Base-by-base conservation (phyloP, 768 basidiomycete species). In the Collybia nuda region DNA sequence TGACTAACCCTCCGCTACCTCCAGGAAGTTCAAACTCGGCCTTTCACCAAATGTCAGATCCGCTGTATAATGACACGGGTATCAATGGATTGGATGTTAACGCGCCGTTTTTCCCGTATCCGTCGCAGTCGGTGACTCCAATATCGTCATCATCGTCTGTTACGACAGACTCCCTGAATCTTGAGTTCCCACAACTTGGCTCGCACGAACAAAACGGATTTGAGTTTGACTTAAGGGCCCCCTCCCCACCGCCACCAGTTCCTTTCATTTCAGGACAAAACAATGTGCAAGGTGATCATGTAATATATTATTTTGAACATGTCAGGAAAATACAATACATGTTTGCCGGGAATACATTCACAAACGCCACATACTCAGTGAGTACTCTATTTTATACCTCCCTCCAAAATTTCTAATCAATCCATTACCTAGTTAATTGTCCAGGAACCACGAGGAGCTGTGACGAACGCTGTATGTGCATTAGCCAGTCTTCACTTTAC, bases 391-490 rank as follows among this genome's bases (percentile, higher is more conserved):
- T 42, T 46, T n/a, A 38, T 45, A 37, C 22, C 38, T 19, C 24
- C n/a, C 40, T 26, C 48, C 43, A 18, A 22, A 26, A 37, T 26
- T 47, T 32, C 53, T 59, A 43, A 53, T 44, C 50, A 45, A 32
- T 38, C 21, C 43, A 51, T 54, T 41, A n/a, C 44, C 38, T 7
- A 80, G 77, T 72, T 83, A 47, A 79, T 89, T 50, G 68, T 81
- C 36, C 74, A 81, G 60, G 79, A 89, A 47, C 86, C 86, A 18
- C 78, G 77, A 47, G 88, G 90, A 39, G 79, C 86, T 2, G 79
- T 90, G 38, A 81, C 86, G 5, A 80, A 82, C 63, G 84, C 88
- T 5, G 76, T 90, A 29, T 88, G 84, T 65, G 88, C 90, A n/a
- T 74, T 91, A 42, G 81, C 87, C 38, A 81, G 80, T 59, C 74